Base-by-base conservation (phyloP, 2,329 filamentous ascomycete genomes). In the Exophiala sp. region DNA sequence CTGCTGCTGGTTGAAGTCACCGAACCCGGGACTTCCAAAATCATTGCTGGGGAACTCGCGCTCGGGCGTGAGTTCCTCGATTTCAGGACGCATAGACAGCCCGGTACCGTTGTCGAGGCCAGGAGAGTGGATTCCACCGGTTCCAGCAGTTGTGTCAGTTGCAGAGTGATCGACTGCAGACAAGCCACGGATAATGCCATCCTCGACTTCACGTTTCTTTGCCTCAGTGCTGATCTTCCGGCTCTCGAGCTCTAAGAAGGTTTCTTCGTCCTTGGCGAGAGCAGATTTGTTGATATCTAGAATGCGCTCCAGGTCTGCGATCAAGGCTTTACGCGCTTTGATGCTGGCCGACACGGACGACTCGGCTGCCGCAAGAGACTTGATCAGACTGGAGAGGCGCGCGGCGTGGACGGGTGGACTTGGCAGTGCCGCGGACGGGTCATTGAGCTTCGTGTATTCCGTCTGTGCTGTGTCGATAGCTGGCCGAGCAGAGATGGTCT, bases 321-420 rank as follows among this genome's bases (percentile, higher is more conserved):
- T 83, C 22, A 98, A 76, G 8, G 81, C 79, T 58, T 81, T 80
- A 11, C 93, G 83, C 1, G 89, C 88, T 64, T 91, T 90, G 65
- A 98, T 88, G 59, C 86, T 88, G 62, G 95, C 88, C 1, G 86
- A 83, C 1, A 97, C 86, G 0, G 91, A 89, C 47, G 82, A 87
- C 68, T 98, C 90, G 2, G 93, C 93, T 57, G 81, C 87, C 16
- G 88, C 88, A 14, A 98, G 77, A 5, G 83, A 86, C 72, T 93
- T 96, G 46, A 97, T 77, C n/a, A 98, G 76, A 2, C 88, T 86
- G 58, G 87, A 90, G 7, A 98, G 79, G 22, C 88, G 85, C 11
- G 91, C 91, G 1, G 93, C 93, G 64, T 95, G 88, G 16, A 98
- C 90, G 1, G 93, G 90, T 0, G 90, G 84, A 0, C 88, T 85